phyloP scores from a whole-genome alignment of 2,329 filamentous ascomycete genomes.

The Apiospora pterosperma region DNA sequence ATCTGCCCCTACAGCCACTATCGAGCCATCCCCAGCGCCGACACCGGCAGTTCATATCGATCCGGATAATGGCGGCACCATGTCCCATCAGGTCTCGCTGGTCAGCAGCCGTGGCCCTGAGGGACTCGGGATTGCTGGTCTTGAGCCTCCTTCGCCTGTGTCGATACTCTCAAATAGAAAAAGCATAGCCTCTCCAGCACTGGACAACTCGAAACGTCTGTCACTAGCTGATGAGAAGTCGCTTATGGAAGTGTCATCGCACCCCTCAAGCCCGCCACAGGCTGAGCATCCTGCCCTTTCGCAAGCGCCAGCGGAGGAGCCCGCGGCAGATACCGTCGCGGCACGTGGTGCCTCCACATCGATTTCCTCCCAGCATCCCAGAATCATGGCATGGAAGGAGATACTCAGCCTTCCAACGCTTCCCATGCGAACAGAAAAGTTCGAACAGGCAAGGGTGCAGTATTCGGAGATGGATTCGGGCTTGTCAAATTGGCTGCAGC shows the following conservation, averaged over 20 bases:
- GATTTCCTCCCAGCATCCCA: slow-evolving; percentile 19
- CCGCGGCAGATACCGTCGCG: background rate
- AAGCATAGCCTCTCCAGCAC: slow-evolving; percentile 11
- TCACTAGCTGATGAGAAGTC: slow-evolving; percentile 45
- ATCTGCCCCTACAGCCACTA: background rate
- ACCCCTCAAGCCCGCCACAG: slow-evolving; percentile 32
- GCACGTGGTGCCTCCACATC: background rate
- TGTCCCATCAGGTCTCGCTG: slow-evolving; percentile 35
- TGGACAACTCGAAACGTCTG: slow-evolving; percentile 16
- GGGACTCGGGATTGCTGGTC: slow-evolving; percentile 19
- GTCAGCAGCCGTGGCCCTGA: slow-evolving; percentile 30
- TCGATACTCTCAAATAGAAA: slow-evolving; percentile 34
- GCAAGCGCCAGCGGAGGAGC: slow-evolving; percentile 3
- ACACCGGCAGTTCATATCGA: slow-evolving; percentile 11
- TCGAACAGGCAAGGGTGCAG: slow-evolving; percentile 66
- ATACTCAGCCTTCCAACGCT: slow-evolving; percentile 68
- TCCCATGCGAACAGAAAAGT: slow-evolving; percentile 68
- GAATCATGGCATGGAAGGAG: slow-evolving; percentile 65
- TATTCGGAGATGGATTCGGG: slow-evolving; percentile 74
- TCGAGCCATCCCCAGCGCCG: background rate
- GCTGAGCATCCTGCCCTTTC: slow-evolving; percentile 35
- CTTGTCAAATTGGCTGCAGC: slow-evolving; percentile 55
- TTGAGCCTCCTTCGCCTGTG: slow-evolving; percentile 41
- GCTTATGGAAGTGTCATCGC: slow-evolving; percentile 30
- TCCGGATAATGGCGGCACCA: slow-evolving; percentile 12